Evolutionary conservation across 2,329 filamentous ascomycete genomes (phyloP).

Genomic region (Sclerotinia sclerotiorum): DNA sequence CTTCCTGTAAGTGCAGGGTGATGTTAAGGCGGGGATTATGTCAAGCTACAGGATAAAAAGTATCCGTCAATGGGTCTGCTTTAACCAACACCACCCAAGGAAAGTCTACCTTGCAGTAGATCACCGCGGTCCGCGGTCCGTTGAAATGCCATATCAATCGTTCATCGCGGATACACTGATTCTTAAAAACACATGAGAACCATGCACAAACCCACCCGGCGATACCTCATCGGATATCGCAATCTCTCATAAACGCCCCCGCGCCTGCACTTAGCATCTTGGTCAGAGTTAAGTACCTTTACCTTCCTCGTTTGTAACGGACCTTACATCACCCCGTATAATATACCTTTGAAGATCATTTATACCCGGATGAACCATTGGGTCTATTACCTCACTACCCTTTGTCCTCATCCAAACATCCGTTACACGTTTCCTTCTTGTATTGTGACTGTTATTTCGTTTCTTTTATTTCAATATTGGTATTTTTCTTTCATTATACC

Average conservation of each 20-base stretch:
- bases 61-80: conserved; percentile 22
- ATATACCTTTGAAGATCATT: conserved; percentile 6
- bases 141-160: conserved; percentile 2
- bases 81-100: conserved; percentile 18
- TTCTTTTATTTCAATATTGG: not conserved
- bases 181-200: conserved; percentile 12
- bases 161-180: conserved; percentile 8
- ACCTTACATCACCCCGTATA: conserved; percentile 4
- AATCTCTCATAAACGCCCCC: conserved; percentile 23
- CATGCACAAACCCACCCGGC: conserved; percentile 22
- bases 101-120: conserved; percentile 17
- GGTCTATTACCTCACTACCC: conserved; percentile 2
- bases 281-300: conserved; percentile 12
- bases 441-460: not conserved
- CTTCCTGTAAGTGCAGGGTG: conserved; percentile 23
- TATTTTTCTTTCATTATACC: not conserved
- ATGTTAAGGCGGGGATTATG: conserved; percentile 16
- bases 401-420: not conserved
- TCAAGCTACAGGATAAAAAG: conserved; percentile 17
- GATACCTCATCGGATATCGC: conserved; percentile 17
- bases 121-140: conserved; percentile 14
- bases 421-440: not conserved
- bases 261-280: conserved; percentile 15
- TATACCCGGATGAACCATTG: not conserved
- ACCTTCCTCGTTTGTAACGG: not conserved